Conservation (phyloP, 306 rosid genomes). For the Echinosophora koreensis region DNA sequence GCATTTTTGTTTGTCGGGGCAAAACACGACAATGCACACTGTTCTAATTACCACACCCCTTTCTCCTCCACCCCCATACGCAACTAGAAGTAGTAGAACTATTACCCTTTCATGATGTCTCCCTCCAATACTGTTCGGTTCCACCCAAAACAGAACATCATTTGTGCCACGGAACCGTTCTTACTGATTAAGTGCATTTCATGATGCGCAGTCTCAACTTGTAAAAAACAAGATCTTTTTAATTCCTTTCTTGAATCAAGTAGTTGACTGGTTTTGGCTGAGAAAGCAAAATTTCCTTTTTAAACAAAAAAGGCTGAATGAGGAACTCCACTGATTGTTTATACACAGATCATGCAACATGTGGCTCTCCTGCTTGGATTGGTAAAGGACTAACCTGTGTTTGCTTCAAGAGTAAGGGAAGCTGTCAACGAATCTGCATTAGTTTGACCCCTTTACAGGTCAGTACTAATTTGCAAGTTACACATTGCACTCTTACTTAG, state of each 20-base stretch:
- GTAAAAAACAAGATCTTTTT: not conserved
- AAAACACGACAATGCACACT: conserved; percentile 53
- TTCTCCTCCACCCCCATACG: conserved; percentile 30
- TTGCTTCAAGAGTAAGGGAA: conserved; percentile 89
- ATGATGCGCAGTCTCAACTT: not conserved
- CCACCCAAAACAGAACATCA: conserved; percentile 29
- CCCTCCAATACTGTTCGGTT: conserved; percentile 30
- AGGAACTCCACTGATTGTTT: conserved; percentile 50
- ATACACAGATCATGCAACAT: conserved; percentile 68
- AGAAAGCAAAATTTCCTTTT: not conserved
- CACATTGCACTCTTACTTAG: not conserved
- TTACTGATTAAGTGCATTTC: conserved; percentile 10
- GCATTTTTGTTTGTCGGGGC: conserved; percentile 55
- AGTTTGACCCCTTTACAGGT: conserved; percentile 84
- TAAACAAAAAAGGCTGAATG: conserved; percentile 39
- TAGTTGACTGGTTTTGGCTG: conserved; percentile 17
- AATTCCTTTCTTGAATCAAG: conserved; percentile 27
- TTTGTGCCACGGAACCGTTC: conserved; percentile 32
- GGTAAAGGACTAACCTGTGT: conserved; percentile 89
- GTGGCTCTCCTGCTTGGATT: conserved; percentile 77
- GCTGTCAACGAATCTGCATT: conserved; percentile 64
- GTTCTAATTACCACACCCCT: conserved; percentile 39
- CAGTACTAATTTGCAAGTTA: conserved; percentile 12
- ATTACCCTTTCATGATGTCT: conserved; percentile 33
- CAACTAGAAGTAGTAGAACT: not conserved